Evolutionary conservation across 169 alveolate genomes (phyloP).

Genomic region (Eimeria tenella): DNA sequence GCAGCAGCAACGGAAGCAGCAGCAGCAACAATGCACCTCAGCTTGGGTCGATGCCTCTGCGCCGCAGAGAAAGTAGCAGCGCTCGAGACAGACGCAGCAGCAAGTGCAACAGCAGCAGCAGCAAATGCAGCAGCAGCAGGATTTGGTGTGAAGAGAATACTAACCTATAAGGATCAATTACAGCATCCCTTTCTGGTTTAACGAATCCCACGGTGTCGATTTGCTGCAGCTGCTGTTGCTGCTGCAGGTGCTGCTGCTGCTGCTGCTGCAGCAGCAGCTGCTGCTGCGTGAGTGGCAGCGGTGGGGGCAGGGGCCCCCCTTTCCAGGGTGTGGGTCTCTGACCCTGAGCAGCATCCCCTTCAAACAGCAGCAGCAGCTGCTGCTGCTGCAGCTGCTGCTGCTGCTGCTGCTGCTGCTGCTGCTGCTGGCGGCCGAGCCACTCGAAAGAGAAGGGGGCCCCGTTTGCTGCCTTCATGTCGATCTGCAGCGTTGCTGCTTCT

Average conservation of each 20-base stretch:
- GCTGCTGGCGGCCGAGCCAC: constrained; percentile 31
- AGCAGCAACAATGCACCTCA: background rate
- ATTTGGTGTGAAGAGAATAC: background rate
- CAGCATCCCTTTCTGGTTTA: background rate
- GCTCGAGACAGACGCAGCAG: background rate
- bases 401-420: constrained; percentile 41
- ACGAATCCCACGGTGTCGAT: constrained; percentile 20
- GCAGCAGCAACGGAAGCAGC: background rate
- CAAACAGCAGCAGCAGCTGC: background rate
- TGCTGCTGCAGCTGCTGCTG: constrained; percentile 21
- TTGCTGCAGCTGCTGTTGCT: background rate
- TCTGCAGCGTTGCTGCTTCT: constrained; percentile 3
- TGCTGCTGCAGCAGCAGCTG: constrained; percentile 33
- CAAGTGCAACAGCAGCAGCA: background rate
- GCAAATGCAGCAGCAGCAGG: too few relatives aligned
- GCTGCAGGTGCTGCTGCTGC: constrained; percentile 30
- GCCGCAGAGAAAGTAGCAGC: background rate
- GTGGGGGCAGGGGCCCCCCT: constrained; percentile 46
- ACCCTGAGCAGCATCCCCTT: background rate
- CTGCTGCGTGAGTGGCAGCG: constrained; percentile 36
- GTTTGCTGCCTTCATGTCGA: constrained; percentile 16
- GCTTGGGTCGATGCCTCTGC: background rate
- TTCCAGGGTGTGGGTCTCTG: constrained; percentile 13
- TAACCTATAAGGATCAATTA: constrained; percentile 26
- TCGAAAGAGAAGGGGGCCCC: constrained; percentile 20